Evolutionary conservation across 2,329 filamentous ascomycete genomes (phyloP).

Genomic region (Colletotrichum brevisporum): DNA sequence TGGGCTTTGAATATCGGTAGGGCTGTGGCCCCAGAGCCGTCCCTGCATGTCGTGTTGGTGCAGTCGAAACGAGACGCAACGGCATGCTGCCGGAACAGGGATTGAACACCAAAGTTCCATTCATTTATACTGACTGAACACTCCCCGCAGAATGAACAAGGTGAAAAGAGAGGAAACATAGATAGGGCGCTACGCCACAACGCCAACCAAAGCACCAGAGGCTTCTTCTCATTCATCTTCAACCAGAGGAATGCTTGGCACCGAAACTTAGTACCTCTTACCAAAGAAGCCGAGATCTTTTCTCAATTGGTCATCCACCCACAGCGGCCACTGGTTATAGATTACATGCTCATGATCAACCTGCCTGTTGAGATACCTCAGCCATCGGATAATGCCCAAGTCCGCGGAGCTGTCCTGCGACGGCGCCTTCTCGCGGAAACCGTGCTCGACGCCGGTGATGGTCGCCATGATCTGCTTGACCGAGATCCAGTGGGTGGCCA

Average conservation of each 20-base stretch:
- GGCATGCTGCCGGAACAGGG: too few relatives aligned
- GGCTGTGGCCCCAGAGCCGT: neutral
- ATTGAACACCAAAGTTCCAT: too few relatives aligned
- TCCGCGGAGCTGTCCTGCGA: slow-evolving; percentile 48
- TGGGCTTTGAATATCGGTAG: slow-evolving; percentile 6
- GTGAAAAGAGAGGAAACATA: too few relatives aligned
- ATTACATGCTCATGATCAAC: slow-evolving; percentile 59
- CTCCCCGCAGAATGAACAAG: too few relatives aligned
- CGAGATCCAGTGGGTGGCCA: slow-evolving; percentile 69
- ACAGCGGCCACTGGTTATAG: slow-evolving; percentile 68
- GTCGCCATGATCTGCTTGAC: slow-evolving; percentile 68
- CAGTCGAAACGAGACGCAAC: neutral
- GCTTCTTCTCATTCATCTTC: neutral
- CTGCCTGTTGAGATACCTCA: slow-evolving; percentile 63
- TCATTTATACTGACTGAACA: too few relatives aligned
- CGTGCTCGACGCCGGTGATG: slow-evolving; percentile 59
- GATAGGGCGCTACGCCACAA: neutral
- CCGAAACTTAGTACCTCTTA: slow-evolving; percentile 42
- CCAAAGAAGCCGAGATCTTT: slow-evolving; percentile 63
- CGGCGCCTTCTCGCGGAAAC: slow-evolving; percentile 49
- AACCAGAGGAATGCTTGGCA: neutral
- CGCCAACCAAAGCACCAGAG: neutral
- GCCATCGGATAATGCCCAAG: slow-evolving; percentile 63
- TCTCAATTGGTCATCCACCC: slow-evolving; percentile 67
- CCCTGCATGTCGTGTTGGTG: neutral